A percentile compares a stretch with the other conserved stretches of the same genome.
Conservation (phyloP, 1,139 yeast species). For the Candida glucosophila region DNA sequence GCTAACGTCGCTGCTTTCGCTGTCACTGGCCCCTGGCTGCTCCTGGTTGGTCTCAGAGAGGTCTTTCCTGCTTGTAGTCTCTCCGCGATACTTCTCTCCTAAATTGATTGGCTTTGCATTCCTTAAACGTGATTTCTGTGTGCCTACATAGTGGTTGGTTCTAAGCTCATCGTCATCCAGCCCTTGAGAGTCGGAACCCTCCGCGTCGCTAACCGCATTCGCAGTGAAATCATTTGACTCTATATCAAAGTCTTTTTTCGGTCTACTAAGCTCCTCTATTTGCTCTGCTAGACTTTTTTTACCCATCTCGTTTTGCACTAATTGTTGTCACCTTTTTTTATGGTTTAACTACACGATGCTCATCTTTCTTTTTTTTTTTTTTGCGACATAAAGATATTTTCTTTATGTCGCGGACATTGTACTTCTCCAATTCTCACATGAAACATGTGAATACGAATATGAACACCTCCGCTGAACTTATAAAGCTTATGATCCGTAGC, state of each 20-base stretch:
- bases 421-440: no score
- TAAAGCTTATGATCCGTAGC: no score
- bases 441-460: no score
- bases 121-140: slow-evolving; percentile 63
- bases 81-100: slow-evolving; percentile 59
- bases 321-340: no score
- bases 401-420: no score
- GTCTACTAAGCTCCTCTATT: slow-evolving; percentile 53
- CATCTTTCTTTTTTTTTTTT: no score
- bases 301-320: slow-evolving; percentile 22
- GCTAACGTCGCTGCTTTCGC: no score
- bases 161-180: slow-evolving; percentile 33
- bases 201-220: slow-evolving; percentile 17
- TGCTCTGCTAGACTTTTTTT: slow-evolving; percentile 57
- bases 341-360: no score
- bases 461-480: no score
- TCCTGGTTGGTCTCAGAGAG: slow-evolving; percentile 32
- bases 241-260: slow-evolving; percentile 67
- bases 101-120: slow-evolving; percentile 32
- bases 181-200: slow-evolving; percentile 9
- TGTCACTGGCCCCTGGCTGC: slow-evolving; percentile 8
- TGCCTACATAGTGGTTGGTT: slow-evolving; percentile 63
- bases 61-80: slow-evolving; percentile 49
- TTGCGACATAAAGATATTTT: no score
- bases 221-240: slow-evolving; percentile 45